A percentile compares a stretch with the other conserved stretches of the same genome.
Conservation (phyloP, 345 rosid genomes). For the Moricandia arvensis region DNA sequence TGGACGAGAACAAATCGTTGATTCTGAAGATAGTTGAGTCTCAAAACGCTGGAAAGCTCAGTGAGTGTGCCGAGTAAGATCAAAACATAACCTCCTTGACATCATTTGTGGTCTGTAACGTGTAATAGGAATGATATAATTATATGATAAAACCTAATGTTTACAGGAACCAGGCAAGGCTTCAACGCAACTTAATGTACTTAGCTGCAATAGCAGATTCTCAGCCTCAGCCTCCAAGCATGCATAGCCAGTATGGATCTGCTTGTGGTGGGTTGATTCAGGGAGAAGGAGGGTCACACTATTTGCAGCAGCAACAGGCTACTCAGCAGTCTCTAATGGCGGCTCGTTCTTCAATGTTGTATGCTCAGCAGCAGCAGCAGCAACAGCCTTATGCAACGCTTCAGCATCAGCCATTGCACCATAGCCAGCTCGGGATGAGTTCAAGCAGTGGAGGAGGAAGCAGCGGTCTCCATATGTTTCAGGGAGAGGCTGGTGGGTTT, state of each 20-base stretch:
- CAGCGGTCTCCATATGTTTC: slow-evolving; percentile 46
- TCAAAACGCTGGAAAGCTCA: slow-evolving; percentile 91
- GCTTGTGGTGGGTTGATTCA: slow-evolving; percentile 63
- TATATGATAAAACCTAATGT: slow-evolving; percentile 6
- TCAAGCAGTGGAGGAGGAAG: slow-evolving; percentile 69
- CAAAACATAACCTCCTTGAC: neutral
- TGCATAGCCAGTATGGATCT: slow-evolving; percentile 83
- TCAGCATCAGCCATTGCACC: slow-evolving; percentile 89
- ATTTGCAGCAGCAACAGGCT: slow-evolving; percentile 90
- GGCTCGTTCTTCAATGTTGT: slow-evolving; percentile 85
- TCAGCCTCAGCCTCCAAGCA: slow-evolving; percentile 81
- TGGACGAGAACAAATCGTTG: slow-evolving; percentile 99
- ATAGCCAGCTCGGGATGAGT: slow-evolving; percentile 88
- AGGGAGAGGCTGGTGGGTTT: slow-evolving; percentile 53
- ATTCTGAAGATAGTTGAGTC: slow-evolving; percentile 99
- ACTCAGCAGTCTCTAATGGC: slow-evolving; percentile 86
- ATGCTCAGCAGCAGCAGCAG: slow-evolving; percentile 59
- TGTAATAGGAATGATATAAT: neutral
- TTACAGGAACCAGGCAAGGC: slow-evolving; percentile 91
- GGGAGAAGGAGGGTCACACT: slow-evolving; percentile 70
- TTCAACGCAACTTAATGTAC: slow-evolving; percentile 96
- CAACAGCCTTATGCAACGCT: slow-evolving; percentile 58
- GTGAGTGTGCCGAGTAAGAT: slow-evolving; percentile 97
- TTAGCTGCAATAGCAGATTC: slow-evolving; percentile 99
- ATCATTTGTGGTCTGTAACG: neutral